phyloP scores from a whole-genome alignment of 2,329 filamentous ascomycete species.

The Dactylella cylindrospora region DNA sequence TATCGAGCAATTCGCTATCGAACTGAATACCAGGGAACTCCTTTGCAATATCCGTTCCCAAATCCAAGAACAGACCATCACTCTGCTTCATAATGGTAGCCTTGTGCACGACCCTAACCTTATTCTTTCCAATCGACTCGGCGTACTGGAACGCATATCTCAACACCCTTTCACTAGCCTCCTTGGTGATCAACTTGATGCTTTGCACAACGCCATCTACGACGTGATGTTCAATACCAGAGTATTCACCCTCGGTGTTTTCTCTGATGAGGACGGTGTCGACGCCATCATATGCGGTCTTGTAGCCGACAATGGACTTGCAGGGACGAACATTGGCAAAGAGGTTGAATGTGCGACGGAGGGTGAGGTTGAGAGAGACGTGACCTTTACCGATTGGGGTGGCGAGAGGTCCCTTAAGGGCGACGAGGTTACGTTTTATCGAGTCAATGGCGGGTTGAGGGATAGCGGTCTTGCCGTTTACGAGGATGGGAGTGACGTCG shows the following conservation, averaged over 20 bases:
- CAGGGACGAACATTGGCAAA: constrained; percentile 99
- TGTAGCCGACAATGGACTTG: constrained; percentile 94
- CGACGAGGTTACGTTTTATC: constrained; percentile 93
- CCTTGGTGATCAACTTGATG: constrained; percentile 98
- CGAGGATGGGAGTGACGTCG: constrained; percentile 89
- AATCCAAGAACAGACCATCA: constrained; percentile 94
- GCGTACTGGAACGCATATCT: constrained; percentile 99
- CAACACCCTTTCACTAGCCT: constrained; percentile 91
- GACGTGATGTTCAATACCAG: constrained; percentile 96
- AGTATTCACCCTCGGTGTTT: constrained; percentile 99
- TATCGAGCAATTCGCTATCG: constrained; percentile 96
- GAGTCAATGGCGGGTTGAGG: constrained; percentile 89
- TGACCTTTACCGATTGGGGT: constrained; percentile 98
- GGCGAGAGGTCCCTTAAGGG: constrained; percentile 95
- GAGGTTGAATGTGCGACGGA: constrained; percentile 98
- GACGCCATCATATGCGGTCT: constrained; percentile 96
- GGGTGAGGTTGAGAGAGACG: constrained; percentile 97
- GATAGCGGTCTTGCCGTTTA: constrained; percentile 94
- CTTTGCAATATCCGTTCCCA: constrained; percentile 81
- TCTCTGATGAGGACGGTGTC: constrained; percentile 97
- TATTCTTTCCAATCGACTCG: constrained; percentile 85
- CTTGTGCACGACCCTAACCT: constrained; percentile 98
- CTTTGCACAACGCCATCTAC: constrained; percentile 97
- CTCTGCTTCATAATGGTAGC: constrained; percentile 99
- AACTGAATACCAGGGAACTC: constrained; percentile 96